Evolutionary conservation across 257 asterid genomes (phyloP).

Genomic region (Nicotiana benthamiana): DNA sequence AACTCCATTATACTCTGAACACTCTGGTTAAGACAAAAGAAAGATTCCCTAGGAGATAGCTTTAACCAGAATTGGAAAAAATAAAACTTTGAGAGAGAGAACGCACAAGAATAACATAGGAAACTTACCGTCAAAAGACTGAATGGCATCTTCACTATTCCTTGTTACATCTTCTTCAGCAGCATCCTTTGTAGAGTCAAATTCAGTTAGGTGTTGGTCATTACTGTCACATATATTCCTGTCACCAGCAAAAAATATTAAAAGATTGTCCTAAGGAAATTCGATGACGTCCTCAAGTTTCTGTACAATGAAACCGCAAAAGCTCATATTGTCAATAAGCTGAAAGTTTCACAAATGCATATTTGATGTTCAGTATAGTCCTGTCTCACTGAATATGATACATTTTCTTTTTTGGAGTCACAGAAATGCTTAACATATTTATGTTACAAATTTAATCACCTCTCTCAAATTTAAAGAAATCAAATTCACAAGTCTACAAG

Average conservation of each 20-base stretch:
- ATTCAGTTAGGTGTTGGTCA: slow-evolving; percentile 52
- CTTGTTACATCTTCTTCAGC: slow-evolving; percentile 51
- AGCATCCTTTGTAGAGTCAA: slow-evolving; percentile 45
- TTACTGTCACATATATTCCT: slow-evolving; percentile 46
- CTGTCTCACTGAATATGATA: background rate
- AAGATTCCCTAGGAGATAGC: background rate
- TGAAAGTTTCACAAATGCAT: background rate
- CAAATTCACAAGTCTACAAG: background rate
- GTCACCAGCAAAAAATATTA: slow-evolving; percentile 14
- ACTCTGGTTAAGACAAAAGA: background rate
- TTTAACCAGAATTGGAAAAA: too few species aligned
- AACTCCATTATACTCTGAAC: background rate
- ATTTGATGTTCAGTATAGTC: background rate
- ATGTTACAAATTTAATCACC: background rate
- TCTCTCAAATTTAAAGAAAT: background rate
- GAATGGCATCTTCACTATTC: slow-evolving; percentile 39
- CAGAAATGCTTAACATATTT: background rate
- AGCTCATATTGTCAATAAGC: background rate
- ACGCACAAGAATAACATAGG: background rate
- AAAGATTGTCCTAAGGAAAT: background rate
- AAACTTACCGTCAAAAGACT: slow-evolving; percentile 43
- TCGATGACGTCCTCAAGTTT: background rate
- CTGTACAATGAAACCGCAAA: background rate
- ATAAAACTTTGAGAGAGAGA: background rate
- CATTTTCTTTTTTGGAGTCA: background rate